Percentiles rank a stretch among this genome's conserved stretches.
Conservation (phyloP, 495 filamentous ascomycete species). For the Talaromyces thailandensis region DNA sequence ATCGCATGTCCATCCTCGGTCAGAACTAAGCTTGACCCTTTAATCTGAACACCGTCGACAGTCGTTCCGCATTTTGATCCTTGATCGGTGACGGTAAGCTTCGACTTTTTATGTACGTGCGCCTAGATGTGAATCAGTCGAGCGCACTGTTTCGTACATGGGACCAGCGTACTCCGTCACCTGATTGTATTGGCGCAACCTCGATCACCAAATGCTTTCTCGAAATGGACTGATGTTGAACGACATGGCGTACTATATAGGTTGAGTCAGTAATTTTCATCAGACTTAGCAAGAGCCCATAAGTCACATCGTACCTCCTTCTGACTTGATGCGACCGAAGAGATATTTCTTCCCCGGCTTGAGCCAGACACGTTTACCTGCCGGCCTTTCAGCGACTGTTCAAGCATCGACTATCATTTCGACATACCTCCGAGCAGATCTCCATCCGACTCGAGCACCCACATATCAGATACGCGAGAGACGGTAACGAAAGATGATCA, state of each 20-base stretch:
- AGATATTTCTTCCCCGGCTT: constrained; percentile 74
- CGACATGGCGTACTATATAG: constrained; percentile 42
- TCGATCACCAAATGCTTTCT: constrained; percentile 77
- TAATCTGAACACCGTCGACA: constrained; percentile 62
- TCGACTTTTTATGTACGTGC: constrained; percentile 49
- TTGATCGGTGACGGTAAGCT: constrained; percentile 57
- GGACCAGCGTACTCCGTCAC: constrained; percentile 53
- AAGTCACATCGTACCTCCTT: constrained; percentile 27
- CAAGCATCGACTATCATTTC: background rate
- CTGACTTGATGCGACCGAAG: constrained; percentile 56
- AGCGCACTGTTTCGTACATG: background rate
- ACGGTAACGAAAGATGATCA: background rate
- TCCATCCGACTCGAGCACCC: constrained; percentile 39
- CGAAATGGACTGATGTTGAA: constrained; percentile 70
- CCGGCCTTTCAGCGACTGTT: constrained; percentile 7
- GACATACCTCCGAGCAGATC: constrained; percentile 30
- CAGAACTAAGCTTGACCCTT: constrained; percentile 42
- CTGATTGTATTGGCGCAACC: constrained; percentile 54
- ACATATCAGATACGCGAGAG: constrained; percentile 18
- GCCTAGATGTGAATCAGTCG: constrained; percentile 23
- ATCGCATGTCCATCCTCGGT: constrained; percentile 52
- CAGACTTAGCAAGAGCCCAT: constrained; percentile 7
- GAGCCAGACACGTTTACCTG: constrained; percentile 72
- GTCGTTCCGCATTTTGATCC: constrained; percentile 71
- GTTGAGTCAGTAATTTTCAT: background rate